Percentiles rank a stretch among this genome's conserved stretches.
Evolutionary conservation across 2,329 filamentous ascomycete species (phyloP).

Genomic region (Fusarium marasasianum): DNA sequence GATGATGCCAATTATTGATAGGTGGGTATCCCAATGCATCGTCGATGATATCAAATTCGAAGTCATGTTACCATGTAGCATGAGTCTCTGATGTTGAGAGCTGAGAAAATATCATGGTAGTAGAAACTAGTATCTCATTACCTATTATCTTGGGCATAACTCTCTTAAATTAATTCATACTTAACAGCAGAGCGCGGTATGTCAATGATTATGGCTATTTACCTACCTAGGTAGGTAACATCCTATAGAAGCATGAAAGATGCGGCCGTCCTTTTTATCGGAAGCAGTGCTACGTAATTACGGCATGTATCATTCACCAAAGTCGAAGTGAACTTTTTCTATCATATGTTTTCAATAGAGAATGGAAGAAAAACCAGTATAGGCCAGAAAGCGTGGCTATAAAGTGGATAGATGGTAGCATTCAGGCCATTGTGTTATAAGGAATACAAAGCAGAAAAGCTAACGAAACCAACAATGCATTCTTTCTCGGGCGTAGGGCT

Average conservation of each 20-base stretch:
- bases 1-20: not conserved
- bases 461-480: slow-evolving; percentile 20
- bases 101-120: not conserved
- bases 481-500: slow-evolving; percentile 35
- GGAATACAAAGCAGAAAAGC: not conserved
- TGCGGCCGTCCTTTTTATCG: not conserved
- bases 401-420: not conserved
- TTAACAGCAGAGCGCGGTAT: not conserved
- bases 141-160: not conserved
- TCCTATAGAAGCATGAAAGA: not conserved
- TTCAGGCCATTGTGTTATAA: not conserved
- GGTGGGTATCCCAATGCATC: not conserved
- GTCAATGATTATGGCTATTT: not conserved
- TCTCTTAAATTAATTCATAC: not conserved
- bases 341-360: not conserved
- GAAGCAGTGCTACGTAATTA: not conserved
- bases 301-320: not conserved
- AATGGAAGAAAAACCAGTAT: not conserved
- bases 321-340: not conserved
- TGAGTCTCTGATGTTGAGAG: not conserved
- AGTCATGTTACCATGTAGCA: not conserved
- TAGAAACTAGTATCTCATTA: not conserved
- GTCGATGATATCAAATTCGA: not conserved
- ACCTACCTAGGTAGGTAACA: not conserved
- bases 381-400: not conserved